Percentiles rank a stretch among this genome's conserved stretches.
phyloP scores from a whole-genome alignment of 1,139 yeast genomes.

The Candida albicans region DNA sequence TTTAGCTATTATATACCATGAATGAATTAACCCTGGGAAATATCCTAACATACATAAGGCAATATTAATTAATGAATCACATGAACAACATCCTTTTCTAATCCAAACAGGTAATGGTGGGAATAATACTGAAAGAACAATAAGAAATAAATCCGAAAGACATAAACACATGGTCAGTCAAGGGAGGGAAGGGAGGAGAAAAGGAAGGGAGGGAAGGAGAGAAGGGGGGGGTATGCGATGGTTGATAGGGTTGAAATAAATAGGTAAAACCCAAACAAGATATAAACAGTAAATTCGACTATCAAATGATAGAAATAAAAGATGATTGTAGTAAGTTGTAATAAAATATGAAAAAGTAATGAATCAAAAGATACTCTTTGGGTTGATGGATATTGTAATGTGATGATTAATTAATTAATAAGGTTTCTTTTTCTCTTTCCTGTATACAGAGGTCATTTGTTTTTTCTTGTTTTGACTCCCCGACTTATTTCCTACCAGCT shows the following conservation, averaged over 20 bases:
- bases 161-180: slow-evolving; percentile 22
- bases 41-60: slow-evolving; percentile 60
- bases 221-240: no score
- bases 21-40: slow-evolving; percentile 67
- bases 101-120: slow-evolving; percentile 77
- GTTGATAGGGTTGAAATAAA: neutral
- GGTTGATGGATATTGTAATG: neutral
- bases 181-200: neutral
- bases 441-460: neutral
- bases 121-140: slow-evolving; percentile 58
- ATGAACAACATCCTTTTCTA: slow-evolving; percentile 63
- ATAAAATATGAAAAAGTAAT: neutral
- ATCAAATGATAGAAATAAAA: no score
- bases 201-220: no score
- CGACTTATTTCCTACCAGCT: no score
- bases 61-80: slow-evolving; percentile 61
- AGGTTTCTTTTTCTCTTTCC: no score
- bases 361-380: no score
- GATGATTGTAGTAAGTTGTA: no score
- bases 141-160: slow-evolving; percentile 54
- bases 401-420: neutral
- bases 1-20: slow-evolving; percentile 62
- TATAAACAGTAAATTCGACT: neutral
- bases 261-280: neutral
- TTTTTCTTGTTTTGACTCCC: neutral